Evolutionary conservation across 225 moss, liverwort and hornwort genomes (phyloP).

Genomic region (Climacium dendroides): DNA sequence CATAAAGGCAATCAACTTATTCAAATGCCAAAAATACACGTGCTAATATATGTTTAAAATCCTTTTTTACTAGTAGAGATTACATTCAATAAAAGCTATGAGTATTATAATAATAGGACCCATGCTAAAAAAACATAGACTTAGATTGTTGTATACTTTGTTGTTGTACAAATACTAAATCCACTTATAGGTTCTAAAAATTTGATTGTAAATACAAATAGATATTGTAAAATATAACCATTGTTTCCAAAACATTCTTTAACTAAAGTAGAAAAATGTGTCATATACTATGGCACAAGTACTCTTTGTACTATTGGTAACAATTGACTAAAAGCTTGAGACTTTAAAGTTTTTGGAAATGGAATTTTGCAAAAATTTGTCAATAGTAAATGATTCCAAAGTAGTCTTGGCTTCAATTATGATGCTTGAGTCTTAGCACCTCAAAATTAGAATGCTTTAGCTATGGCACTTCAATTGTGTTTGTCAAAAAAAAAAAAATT

Average conservation of each 20-base stretch:
- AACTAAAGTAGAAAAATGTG: background rate
- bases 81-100: background rate
- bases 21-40: background rate
- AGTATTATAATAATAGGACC: background rate
- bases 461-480: accelerated
- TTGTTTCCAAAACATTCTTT: background rate
- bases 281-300: accelerated
- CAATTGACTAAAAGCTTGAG: background rate
- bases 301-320: accelerated
- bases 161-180: background rate
- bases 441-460: background rate
- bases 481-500: background rate
- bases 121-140: background rate
- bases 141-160: accelerated
- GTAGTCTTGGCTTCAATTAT: background rate
- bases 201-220: background rate
- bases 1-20: background rate
- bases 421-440: background rate
- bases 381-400: background rate
- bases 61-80: background rate
- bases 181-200: background rate
- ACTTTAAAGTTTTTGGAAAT: too few relatives aligned
- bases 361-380: background rate
- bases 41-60: background rate
- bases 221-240: background rate